Conservation (phyloP, 371 early-diverging fungal genomes). For the Actinomucor elegans region DNA sequence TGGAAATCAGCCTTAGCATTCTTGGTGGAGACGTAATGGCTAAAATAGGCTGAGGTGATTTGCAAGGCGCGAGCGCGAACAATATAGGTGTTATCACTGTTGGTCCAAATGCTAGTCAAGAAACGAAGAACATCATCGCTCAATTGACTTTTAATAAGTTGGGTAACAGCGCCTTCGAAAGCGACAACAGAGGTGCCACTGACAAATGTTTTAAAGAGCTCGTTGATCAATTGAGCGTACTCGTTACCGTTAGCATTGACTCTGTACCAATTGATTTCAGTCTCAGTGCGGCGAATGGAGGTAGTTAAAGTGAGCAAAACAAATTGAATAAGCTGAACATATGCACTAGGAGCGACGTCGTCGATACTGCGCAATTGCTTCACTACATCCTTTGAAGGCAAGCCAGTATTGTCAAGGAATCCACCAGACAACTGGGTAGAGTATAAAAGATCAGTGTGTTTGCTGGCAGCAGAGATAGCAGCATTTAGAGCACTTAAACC, state of each 20-base stretch:
- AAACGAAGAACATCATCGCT: conserved; percentile 62
- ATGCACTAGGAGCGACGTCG: conserved; percentile 7
- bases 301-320: conserved; percentile 7
- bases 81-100: conserved; percentile 25
- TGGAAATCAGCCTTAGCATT: conserved; percentile 68
- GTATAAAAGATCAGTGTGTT: conserved; percentile 10
- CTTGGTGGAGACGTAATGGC: conserved; percentile 36
- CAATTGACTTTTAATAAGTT: conserved; percentile 57
- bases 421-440: conserved; percentile 3
- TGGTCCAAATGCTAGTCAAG: conserved; percentile 63
- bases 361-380: conserved; percentile 23
- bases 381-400: conserved; percentile 19
- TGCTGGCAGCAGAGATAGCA: neutral
- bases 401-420: conserved; percentile 2
- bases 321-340: conserved; percentile 26
- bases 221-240: conserved; percentile 17
- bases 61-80: conserved; percentile 64
- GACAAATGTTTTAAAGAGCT: conserved; percentile 49
- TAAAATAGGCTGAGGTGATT: conserved; percentile 60
- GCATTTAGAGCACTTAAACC: conserved; percentile 6
- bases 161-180: conserved; percentile 55
- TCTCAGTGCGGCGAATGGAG: conserved; percentile 5
- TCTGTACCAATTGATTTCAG: conserved; percentile 17
- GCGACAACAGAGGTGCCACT: conserved; percentile 40
- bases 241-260: neutral